phyloP scores from a whole-genome alignment of 2,329 filamentous ascomycete genomes.

The Emericellopsis atlantica region DNA sequence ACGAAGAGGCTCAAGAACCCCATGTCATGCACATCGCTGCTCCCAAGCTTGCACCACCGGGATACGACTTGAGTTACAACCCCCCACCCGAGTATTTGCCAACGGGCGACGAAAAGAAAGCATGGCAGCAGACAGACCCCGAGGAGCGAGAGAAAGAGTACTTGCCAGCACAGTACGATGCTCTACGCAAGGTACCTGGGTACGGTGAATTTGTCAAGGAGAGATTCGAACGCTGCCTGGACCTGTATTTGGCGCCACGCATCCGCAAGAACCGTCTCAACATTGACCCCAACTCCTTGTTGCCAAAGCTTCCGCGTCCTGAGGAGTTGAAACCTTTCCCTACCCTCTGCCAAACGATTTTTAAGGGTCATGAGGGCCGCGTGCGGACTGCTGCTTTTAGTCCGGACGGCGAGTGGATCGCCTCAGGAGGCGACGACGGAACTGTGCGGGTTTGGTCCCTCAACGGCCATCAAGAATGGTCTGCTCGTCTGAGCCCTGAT shows the following conservation, averaged over 20 bases:
- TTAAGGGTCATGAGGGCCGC: slow-evolving; percentile 76
- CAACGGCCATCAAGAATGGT: slow-evolving; percentile 82
- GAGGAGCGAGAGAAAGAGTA: slow-evolving; percentile 89
- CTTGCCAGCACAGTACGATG: slow-evolving; percentile 68
- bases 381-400: slow-evolving; percentile 79
- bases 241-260: slow-evolving; percentile 87
- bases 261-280: slow-evolving; percentile 89
- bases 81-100: slow-evolving; percentile 91
- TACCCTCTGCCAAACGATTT: slow-evolving; percentile 76
- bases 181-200: slow-evolving; percentile 81
- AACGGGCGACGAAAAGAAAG: slow-evolving; percentile 67
- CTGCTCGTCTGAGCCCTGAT: slow-evolving; percentile 63
- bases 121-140: slow-evolving; percentile 76
- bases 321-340: slow-evolving; percentile 94
- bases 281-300: slow-evolving; percentile 84
- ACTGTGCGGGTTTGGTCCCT: slow-evolving; percentile 86
- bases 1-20: slow-evolving; percentile 70
- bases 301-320: slow-evolving; percentile 86
- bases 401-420: slow-evolving; percentile 73
- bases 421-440: slow-evolving; percentile 89
- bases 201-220: slow-evolving; percentile 89
- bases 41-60: slow-evolving; percentile 83
- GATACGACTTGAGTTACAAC: slow-evolving; percentile 94
- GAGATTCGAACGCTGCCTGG: slow-evolving; percentile 87
- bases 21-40: slow-evolving; percentile 92